These are phyloP conservation scores for Thinopyrum obtusiflorum DNA, from an alignment of 202 grass and related monocot genomes.

Conservation along the genomic window DNA sequence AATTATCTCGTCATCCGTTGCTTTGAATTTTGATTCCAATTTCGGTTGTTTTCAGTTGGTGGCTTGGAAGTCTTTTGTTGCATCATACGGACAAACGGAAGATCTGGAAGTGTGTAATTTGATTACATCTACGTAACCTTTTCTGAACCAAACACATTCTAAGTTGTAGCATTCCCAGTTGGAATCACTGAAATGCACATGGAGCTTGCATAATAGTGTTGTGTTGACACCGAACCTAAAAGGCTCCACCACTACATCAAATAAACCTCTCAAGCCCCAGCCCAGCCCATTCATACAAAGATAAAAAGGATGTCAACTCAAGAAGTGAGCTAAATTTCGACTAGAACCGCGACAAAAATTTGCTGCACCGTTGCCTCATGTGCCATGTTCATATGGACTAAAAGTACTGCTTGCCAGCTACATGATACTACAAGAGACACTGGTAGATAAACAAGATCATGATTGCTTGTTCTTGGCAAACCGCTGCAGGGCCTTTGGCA, in stretches of 20 bases:
- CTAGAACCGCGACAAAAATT: background rate
- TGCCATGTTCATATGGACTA: background rate
- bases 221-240: background rate
- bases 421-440: background rate
- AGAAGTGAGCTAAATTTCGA: background rate
- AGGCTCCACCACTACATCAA: background rate
- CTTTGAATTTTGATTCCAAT: too few relatives aligned
- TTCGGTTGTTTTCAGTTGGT: too few relatives aligned
- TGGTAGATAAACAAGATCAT: constrained; percentile 24
- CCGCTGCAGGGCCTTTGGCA: constrained; percentile 77
- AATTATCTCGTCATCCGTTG: too few relatives aligned
- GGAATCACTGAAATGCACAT: background rate
- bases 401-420: background rate
- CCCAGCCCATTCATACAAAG: background rate
- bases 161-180: background rate
- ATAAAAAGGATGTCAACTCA: background rate
- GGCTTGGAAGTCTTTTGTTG: too few relatives aligned
- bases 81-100: too few relatives aligned
- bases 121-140: too few relatives aligned
- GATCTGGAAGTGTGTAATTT: too few relatives aligned
- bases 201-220: background rate
- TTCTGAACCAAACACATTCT: too few relatives aligned
- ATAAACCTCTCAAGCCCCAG: background rate
- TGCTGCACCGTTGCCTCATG: background rate
- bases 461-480: constrained; percentile 58